Conservation (phyloP, 2,329 filamentous ascomycete genomes). For the Diplocarpon mali region DNA sequence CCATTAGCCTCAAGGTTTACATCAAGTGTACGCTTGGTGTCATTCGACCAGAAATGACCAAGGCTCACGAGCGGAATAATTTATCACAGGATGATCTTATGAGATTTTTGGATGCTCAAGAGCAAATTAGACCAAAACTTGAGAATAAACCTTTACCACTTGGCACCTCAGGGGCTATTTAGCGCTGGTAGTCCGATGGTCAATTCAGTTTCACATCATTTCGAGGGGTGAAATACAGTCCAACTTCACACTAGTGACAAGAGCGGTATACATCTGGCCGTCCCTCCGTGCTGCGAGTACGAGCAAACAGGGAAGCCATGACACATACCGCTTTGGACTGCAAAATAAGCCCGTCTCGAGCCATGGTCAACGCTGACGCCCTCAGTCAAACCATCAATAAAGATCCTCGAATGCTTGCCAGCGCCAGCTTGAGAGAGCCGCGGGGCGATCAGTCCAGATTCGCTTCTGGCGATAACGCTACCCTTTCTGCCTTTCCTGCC, state of each 20-base stretch:
- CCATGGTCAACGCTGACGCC: constrained; percentile 69
- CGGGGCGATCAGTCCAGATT: constrained; percentile 54
- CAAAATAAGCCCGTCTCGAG: constrained; percentile 63
- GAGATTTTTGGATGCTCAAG: too few species aligned
- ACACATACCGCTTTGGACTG: constrained; percentile 55
- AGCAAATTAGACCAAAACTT: too few species aligned
- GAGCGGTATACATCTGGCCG: background rate
- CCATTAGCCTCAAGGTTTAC: constrained; percentile 10
- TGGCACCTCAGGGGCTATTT: too few species aligned
- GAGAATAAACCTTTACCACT: too few species aligned
- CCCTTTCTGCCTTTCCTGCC: constrained; percentile 44
- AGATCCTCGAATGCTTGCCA: constrained; percentile 46
- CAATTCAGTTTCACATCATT: too few species aligned
- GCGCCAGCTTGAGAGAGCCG: constrained; percentile 35
- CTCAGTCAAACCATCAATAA: constrained; percentile 65
- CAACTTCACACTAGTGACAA: background rate
- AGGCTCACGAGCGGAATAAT: too few species aligned
- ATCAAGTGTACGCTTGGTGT: too few species aligned
- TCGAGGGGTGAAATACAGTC: background rate
- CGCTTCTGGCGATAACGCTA: constrained; percentile 53
- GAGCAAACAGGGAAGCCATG: background rate
- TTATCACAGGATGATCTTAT: too few species aligned
- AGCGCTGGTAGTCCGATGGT: too few species aligned
- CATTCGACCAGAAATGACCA: too few species aligned
- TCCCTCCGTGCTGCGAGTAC: background rate